Evolutionary conservation across 805 yeast species (phyloP), one percentile per base, ranked within the genome.

Genomic region (Candida pseudoglaebosa): DNA sequence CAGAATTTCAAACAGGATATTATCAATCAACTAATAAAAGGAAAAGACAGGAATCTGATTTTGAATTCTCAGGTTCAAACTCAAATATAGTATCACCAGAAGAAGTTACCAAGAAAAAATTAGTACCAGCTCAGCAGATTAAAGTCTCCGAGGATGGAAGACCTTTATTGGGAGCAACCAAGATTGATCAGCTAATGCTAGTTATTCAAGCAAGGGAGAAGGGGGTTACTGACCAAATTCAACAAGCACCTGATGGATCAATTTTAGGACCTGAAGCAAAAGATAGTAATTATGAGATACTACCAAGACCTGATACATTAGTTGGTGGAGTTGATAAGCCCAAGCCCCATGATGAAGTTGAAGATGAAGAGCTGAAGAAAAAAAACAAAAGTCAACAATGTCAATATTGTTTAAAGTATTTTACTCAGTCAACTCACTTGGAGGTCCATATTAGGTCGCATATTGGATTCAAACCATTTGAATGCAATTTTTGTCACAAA

Each of bases 381-480:
- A 51, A 54, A 33, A 56, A 62, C 9, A 83, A 82, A 53, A 74
- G 73, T 34, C 84, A 80, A 49, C 81, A 80, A 55, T 84, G 95
- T 53, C 78, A 77, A 2, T 82, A 83, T 51, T 91, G 97, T 57
- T 75, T 74, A 51, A 86, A 87, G 55, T 73, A 75, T 39, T 90
- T 90, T 53, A 80, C 90, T 1, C 97, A 90, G 57, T 71, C 88
- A n/a, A 90, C 96, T 4, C 96, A 88, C 61, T 64, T 89, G 50
- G 95, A 88, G 48, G 95, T 89, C 13, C 96, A 88, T 58, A 78
- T 86, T 5, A 68, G 96, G 48, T 81, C 91, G 0, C 96, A 88
- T 57, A 82, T 88, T 52, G 96, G 96, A 0, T 76, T 77, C 46
- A 83, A 88, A 53, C 96, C 96, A 7, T 88, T 80, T 56, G 80